Conservation (phyloP, 2,329 filamentous ascomycete genomes). For the Nigrograna mackinnonii region DNA sequence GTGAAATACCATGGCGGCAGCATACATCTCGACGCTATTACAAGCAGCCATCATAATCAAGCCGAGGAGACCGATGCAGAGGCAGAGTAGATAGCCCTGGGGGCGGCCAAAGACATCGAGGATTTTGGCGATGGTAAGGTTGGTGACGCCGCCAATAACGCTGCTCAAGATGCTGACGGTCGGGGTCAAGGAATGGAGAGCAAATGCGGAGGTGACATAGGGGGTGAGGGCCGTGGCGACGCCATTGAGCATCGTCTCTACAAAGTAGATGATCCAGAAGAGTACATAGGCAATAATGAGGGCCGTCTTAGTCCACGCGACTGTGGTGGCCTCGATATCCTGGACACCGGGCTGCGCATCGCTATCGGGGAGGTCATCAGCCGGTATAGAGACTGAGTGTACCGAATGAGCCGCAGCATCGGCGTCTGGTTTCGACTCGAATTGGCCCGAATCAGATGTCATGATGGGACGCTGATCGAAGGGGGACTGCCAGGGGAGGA, state of each 20-base stretch:
- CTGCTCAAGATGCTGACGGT: conserved; percentile 34
- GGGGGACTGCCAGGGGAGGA: no score
- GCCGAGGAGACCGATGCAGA: conserved; percentile 14
- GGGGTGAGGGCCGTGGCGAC: conserved; percentile 38
- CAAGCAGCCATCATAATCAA: conserved; percentile 70
- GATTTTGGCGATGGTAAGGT: conserved; percentile 41
- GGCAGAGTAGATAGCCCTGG: conserved; percentile 34
- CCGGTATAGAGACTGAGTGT: no score
- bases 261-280: conserved; percentile 49
- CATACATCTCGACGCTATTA: conserved; percentile 61
- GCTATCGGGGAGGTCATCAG: not conserved
- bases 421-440: no score
- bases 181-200: conserved; percentile 32
- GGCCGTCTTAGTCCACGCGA: conserved; percentile 32
- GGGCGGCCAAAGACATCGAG: conserved; percentile 44
- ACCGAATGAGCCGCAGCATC: no score
- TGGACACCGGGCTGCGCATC: conserved; percentile 30
- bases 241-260: conserved; percentile 47
- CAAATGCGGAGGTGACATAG: conserved; percentile 42
- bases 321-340: conserved; percentile 35
- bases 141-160: conserved; percentile 36
- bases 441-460: no score
- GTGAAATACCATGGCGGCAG: conserved; percentile 68
- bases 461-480: no score
- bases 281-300: conserved; percentile 28